Evolutionary conservation across 805 yeast species (phyloP).

Genomic region (Kuraishia capsulata): DNA sequence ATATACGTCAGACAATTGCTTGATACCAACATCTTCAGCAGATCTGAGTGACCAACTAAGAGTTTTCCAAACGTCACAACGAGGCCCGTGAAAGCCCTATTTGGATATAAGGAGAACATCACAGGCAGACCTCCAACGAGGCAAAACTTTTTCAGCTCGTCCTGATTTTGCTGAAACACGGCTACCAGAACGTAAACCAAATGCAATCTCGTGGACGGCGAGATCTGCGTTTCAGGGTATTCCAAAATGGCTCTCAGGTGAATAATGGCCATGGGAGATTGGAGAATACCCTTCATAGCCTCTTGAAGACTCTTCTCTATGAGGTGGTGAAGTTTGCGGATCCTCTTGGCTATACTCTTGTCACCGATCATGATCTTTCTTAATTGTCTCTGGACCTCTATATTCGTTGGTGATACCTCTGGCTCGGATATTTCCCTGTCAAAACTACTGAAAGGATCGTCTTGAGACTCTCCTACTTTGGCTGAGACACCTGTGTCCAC

Average conservation of each 20-base stretch:
- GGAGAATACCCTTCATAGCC: neutral
- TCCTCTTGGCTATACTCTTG: neutral
- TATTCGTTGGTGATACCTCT: neutral
- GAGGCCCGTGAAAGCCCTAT: neutral
- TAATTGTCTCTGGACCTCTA: neutral
- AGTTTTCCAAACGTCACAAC: conserved; percentile 4
- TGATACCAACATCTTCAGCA: conserved; percentile 33
- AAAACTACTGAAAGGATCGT: neutral
- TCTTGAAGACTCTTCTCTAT: neutral
- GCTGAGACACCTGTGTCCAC: no score
- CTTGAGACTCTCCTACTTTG: neutral
- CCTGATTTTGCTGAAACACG: neutral
- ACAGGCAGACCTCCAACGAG: conserved; percentile 6
- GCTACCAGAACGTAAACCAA: neutral
- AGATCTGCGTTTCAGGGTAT: neutral
- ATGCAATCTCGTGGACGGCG: neutral
- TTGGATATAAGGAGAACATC: neutral
- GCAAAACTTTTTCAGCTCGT: conserved; percentile 6
- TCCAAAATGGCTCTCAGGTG: neutral
- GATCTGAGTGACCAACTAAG: conserved; percentile 9
- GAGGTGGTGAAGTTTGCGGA: neutral
- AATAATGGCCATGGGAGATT: neutral
- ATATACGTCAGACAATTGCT: conserved; percentile 33
- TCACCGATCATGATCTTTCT: no score
- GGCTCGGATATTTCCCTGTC: no score